Evolutionary conservation across 768 basidiomycete species (phyloP).

Genomic region (Clitopilus passeckerianus): DNA sequence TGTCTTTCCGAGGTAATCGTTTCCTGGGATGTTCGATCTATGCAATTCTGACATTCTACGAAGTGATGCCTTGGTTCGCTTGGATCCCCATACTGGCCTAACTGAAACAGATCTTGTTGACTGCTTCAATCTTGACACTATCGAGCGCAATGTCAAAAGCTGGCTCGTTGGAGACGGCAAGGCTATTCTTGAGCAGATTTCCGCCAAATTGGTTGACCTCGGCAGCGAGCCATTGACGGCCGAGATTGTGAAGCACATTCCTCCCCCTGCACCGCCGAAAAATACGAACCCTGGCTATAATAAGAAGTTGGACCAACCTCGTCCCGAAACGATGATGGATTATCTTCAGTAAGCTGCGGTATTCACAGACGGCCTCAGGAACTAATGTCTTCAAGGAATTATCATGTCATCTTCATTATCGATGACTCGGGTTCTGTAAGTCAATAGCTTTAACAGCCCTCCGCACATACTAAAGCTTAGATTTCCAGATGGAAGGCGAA

Average conservation of each 20-base stretch:
- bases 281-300: conserved; percentile 18
- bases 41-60: background rate
- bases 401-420: conserved; percentile 21
- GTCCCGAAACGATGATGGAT: conserved; percentile 17
- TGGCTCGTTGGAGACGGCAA: conserved; percentile 10
- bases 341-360: conserved; percentile 14
- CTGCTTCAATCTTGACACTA: conserved; percentile 8
- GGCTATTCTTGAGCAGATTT: background rate
- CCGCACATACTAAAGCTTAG: background rate
- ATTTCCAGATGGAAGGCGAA: conserved; percentile 12
- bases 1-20: conserved; percentile 4
- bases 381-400: conserved; percentile 12
- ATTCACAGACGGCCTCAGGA: background rate
- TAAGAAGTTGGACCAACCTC: conserved; percentile 18
- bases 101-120: conserved; percentile 12
- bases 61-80: conserved; percentile 7
- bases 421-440: conserved; percentile 25
- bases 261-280: conserved; percentile 14
- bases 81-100: conserved; percentile 14
- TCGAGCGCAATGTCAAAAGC: conserved; percentile 7
- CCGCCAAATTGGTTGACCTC: conserved; percentile 8
- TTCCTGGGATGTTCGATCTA: background rate
- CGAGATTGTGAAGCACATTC: conserved; percentile 6
- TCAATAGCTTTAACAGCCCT: background rate
- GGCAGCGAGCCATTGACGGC: conserved; percentile 4